Percentiles rank a stretch among this genome's conserved stretches.
These are phyloP conservation scores for Podila epicladia DNA, from an alignment of 192 early-diverging fungal genomes.

Conservation along the genomic window DNA sequence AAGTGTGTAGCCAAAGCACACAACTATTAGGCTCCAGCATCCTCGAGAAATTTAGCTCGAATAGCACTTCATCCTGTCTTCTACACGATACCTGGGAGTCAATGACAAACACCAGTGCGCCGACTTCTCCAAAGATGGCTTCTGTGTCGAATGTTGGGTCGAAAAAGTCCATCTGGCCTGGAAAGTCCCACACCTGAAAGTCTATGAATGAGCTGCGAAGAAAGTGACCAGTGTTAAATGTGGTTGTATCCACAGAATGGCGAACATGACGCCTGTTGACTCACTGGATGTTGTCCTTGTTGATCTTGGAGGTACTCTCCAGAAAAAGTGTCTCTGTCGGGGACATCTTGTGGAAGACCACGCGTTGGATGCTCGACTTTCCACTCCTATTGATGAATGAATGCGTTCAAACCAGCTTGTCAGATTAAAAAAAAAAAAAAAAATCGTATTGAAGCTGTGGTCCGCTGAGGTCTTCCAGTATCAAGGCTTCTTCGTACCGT, in stretches of 20 bases:
- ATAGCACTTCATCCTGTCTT: not conserved
- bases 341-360: constrained; percentile 90
- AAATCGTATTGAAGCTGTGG: not conserved
- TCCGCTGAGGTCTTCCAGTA: not conserved
- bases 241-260: not conserved
- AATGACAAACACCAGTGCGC: constrained; percentile 91
- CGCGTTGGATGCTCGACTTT: constrained; percentile 85
- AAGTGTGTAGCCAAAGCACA: not conserved
- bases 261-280: not conserved
- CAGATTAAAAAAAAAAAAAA: too few relatives aligned
- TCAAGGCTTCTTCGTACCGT: constrained; percentile 11
- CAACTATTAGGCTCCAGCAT: not conserved
- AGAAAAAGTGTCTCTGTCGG: constrained; percentile 88
- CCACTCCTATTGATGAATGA: constrained; percentile 69
- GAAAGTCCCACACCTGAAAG: constrained; percentile 92
- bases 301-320: constrained; percentile 80
- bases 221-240: not conserved
- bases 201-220: constrained; percentile 77
- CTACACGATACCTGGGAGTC: constrained; percentile 82
- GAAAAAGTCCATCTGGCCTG: constrained; percentile 86
- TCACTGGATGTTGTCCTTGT: constrained; percentile 70
- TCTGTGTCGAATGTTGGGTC: constrained; percentile 73
- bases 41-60: not conserved
- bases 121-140: constrained; percentile 73
- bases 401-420: not conserved